A percentile compares a stretch with the other conserved stretches of the same genome.
These are phyloP conservation scores for Pestalotiopsis sp. DNA, from an alignment of 2,329 filamentous ascomycete species.

Conservation along the genomic window DNA sequence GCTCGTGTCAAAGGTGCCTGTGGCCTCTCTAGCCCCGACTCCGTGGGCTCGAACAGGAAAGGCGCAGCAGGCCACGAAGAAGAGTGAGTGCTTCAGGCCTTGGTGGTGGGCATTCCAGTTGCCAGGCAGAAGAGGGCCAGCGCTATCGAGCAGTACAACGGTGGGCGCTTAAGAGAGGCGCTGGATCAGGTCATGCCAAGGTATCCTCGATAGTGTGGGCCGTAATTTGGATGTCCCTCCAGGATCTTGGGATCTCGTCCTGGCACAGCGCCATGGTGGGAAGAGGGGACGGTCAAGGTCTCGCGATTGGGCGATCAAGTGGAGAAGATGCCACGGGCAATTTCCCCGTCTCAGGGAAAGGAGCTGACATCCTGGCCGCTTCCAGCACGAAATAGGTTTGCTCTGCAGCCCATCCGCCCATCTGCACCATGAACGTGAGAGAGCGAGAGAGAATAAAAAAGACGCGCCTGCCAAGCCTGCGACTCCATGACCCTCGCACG, in stretches of 20 bases:
- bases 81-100: background rate
- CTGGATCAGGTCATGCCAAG: background rate
- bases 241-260: conserved; percentile 1
- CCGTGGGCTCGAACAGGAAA: conserved; percentile 3
- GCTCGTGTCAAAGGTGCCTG: background rate
- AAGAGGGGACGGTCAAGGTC: background rate
- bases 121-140: background rate
- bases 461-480: conserved; percentile 7
- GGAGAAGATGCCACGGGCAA: conserved; percentile 7
- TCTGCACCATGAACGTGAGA: background rate
- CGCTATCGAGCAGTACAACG: background rate
- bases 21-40: background rate
- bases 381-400: conserved; percentile 4
- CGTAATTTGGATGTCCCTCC: conserved; percentile 6
- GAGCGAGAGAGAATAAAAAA: background rate
- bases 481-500: conserved; percentile 1
- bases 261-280: conserved; percentile 1
- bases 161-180: background rate
- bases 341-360: conserved; percentile 15
- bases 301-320: conserved; percentile 10
- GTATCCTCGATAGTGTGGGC: background rate
- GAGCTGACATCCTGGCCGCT: conserved; percentile 10
- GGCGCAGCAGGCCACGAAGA: background rate
- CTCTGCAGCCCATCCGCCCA: conserved; percentile 11
- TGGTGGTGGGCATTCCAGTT: background rate